These are phyloP conservation scores for Aspergillus heteromorphus DNA, from an alignment of 495 filamentous ascomycete genomes.

Conservation along the genomic window DNA sequence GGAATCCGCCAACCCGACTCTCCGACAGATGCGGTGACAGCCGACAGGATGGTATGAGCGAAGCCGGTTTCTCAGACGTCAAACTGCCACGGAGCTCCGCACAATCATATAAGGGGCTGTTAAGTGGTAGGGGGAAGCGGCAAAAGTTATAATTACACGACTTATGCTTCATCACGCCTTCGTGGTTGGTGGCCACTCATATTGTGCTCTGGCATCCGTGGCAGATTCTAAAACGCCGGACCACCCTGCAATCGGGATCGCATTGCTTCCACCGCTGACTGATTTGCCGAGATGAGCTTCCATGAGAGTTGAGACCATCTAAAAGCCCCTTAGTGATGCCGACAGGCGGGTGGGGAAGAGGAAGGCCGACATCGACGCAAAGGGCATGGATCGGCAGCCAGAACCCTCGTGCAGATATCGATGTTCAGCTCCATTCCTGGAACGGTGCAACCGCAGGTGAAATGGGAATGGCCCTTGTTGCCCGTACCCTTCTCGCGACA, in stretches of 20 bases:
- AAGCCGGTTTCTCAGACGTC: too few species aligned
- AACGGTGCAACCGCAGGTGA: not conserved
- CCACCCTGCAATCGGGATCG: not conserved
- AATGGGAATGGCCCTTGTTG: not conserved
- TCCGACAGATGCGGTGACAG: too few species aligned
- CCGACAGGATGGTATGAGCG: too few species aligned
- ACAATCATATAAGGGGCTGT: too few species aligned
- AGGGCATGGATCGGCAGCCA: not conserved
- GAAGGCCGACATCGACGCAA: not conserved
- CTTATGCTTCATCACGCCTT: not conserved
- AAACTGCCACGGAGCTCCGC: too few species aligned
- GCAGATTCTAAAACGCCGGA: not conserved
- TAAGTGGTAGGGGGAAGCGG: too few species aligned
- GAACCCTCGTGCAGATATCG: not conserved
- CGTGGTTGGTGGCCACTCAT: not conserved
- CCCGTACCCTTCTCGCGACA: not conserved
- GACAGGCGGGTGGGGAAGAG: not conserved
- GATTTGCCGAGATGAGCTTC: not conserved
- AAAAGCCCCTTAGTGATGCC: not conserved
- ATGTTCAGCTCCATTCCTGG: not conserved
- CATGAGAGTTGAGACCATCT: not conserved
- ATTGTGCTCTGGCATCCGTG: not conserved
- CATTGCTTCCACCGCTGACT: not conserved
- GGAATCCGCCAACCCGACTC: too few species aligned
- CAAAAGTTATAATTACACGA: too few species aligned